Evolutionary conservation across 2,329 filamentous ascomycete genomes (phyloP).

Genomic region (Fusarium paranaense): DNA sequence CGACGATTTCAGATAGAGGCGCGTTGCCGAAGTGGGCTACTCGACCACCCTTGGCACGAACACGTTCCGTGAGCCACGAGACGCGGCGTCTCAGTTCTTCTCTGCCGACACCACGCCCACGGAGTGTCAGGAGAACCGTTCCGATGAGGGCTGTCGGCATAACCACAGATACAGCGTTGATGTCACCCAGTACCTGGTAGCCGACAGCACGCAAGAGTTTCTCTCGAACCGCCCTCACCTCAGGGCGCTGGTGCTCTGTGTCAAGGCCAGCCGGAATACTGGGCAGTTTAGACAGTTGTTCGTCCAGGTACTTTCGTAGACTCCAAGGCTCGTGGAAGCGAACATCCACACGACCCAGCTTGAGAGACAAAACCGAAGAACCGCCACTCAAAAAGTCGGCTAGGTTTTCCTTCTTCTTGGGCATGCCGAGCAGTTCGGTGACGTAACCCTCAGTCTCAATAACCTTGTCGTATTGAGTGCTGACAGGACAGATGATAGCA

Average conservation of each 20-base stretch:
- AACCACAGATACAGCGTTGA: slow-evolving; percentile 95
- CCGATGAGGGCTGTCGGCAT: slow-evolving; percentile 98
- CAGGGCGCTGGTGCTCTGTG: slow-evolving; percentile 59
- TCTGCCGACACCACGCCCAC: slow-evolving; percentile 91
- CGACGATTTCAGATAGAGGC: slow-evolving; percentile 83
- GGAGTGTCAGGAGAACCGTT: slow-evolving; percentile 89
- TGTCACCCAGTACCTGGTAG: slow-evolving; percentile 92
- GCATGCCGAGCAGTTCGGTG: slow-evolving; percentile 90
- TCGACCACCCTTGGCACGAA: slow-evolving; percentile 86
- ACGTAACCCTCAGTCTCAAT: slow-evolving; percentile 98
- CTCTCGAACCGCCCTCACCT: slow-evolving; percentile 68
- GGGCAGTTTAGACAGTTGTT: slow-evolving; percentile 73
- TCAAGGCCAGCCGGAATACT: slow-evolving; percentile 55
- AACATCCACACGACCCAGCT: slow-evolving; percentile 92
- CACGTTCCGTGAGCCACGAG: slow-evolving; percentile 87
- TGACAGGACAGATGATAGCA: slow-evolving; percentile 93
- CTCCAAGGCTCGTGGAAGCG: slow-evolving; percentile 98
- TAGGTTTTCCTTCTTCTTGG: slow-evolving; percentile 95
- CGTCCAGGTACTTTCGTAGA: slow-evolving; percentile 80
- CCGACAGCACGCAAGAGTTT: slow-evolving; percentile 87
- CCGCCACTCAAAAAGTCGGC: slow-evolving; percentile 86
- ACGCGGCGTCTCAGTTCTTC: slow-evolving; percentile 86
- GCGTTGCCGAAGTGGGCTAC: slow-evolving; percentile 92
- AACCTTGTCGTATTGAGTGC: slow-evolving; percentile 98
- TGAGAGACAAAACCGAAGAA: slow-evolving; percentile 88